Conservation (phyloP, 192 early-diverging fungal species). For the Powellomyces hirtus region DNA sequence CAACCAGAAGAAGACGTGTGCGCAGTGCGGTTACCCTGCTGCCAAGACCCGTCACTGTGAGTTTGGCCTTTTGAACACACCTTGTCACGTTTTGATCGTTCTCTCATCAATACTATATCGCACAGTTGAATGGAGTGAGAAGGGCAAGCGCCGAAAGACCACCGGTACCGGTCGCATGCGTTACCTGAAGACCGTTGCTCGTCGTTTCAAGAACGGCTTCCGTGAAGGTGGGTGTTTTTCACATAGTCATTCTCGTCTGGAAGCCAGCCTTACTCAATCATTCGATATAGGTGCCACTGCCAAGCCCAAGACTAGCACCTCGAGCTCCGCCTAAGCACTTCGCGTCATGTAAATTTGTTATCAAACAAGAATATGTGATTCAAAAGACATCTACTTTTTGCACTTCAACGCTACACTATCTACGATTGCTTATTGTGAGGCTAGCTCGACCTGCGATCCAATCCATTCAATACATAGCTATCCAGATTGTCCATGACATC, state of each 20-base stretch:
- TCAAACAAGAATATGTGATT: too few species aligned
- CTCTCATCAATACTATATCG: background rate
- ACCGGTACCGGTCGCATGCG: conserved; percentile 98
- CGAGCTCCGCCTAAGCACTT: too few species aligned
- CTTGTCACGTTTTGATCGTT: background rate
- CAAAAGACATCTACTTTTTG: too few species aligned
- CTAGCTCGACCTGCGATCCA: too few species aligned
- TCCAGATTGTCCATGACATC: too few species aligned
- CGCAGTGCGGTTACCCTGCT: conserved; percentile 97
- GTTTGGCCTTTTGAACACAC: background rate
- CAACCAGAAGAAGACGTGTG: conserved; percentile 99
- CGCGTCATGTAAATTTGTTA: too few species aligned
- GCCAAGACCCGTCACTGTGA: conserved; percentile 95
- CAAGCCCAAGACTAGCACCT: conserved; percentile 31
- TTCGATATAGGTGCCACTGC: conserved; percentile 4
- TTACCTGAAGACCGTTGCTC: conserved; percentile 88
- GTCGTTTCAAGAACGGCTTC: conserved; percentile 99
- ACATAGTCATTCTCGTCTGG: background rate
- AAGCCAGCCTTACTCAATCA: background rate
- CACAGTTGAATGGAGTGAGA: conserved; percentile 90
- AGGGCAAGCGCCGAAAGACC: conserved; percentile 97
- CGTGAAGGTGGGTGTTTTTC: conserved; percentile 52
- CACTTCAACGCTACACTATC: too few species aligned
- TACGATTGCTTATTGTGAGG: too few species aligned
- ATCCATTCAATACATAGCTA: too few species aligned